Conservation (phyloP, 305 asterid genomes). For the Fraxinus paxiana region DNA sequence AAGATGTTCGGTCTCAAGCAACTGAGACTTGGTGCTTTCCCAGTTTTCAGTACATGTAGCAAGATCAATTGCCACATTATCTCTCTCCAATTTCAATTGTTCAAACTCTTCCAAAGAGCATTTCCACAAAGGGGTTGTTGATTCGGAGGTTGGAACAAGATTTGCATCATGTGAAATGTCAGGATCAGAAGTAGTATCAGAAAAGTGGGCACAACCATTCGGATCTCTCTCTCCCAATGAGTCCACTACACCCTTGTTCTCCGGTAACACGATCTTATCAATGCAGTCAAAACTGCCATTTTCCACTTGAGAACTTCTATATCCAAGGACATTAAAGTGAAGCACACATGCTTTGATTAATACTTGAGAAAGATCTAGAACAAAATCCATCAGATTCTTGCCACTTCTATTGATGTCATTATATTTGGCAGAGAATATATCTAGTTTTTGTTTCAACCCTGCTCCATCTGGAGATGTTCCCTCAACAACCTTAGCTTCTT, state of each 20-base stretch:
- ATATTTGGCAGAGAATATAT: conserved; percentile 51
- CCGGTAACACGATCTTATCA: conserved; percentile 64
- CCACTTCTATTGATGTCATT: conserved; percentile 39
- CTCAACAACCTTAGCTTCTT: conserved; percentile 49
- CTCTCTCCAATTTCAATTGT: conserved; percentile 72
- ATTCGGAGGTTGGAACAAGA: conserved; percentile 75
- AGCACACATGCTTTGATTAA: conserved; percentile 42
- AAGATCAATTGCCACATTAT: conserved; percentile 61
- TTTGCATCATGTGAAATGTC: conserved; percentile 73
- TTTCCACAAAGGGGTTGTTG: conserved; percentile 55
- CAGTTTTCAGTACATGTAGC: conserved; percentile 49
- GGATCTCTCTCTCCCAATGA: conserved; percentile 33
- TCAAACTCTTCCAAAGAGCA: conserved; percentile 84
- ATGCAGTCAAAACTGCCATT: conserved; percentile 45
- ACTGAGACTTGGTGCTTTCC: conserved; percentile 61
- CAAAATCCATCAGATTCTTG: conserved; percentile 46
- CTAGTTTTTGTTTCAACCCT: conserved; percentile 45
- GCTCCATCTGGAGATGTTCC: conserved; percentile 44
- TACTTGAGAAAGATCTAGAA: conserved; percentile 45
- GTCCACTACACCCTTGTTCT: conserved; percentile 37
- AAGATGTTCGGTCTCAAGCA: conserved; percentile 63
- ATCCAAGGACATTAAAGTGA: conserved; percentile 40
- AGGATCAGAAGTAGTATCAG: conserved; percentile 77
- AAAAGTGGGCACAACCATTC: conserved; percentile 53
- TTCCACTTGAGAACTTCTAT: conserved; percentile 44